Evolutionary conservation across 148 eudicot species (phyloP), one percentile per base, ranked within the genome.

Genomic region (Camellia japonica): DNA sequence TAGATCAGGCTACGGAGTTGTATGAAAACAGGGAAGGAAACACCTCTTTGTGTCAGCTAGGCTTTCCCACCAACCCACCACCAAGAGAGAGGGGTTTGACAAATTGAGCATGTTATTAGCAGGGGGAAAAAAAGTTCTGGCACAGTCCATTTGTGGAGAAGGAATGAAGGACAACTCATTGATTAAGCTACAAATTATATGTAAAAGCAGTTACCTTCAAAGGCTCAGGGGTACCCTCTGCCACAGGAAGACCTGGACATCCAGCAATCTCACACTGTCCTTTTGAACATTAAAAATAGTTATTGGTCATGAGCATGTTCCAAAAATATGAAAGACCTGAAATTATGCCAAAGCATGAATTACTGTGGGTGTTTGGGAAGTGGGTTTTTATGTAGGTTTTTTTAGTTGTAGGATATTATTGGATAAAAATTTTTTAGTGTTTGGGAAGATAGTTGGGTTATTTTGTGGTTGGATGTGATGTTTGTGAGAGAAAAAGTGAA

Each of bases 251-350:
- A 86, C 84, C 91, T 74, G 91, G 90, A 86, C 82, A 77, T 87
- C 95, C 97, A 80, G 99, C 97, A 61, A 92, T 87, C 95, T 95
- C 99, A 91, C 97, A 95, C 99, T 95, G 91, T 92, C 91, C 90
- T 93, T 93, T 95, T 87, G 76, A 80, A 89, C 73, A 85, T 81
- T 81, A 73, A 85, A 79, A 78, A 80, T 69, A 78, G 78, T 84
- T 77, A 85, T 77, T 75, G 81, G 84, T 78, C 83, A 81, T 68
- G 84, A 66, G 87, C 47, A 73, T 77, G 73, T 54, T 73, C 61
- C 71, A 69, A 80, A 82, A 73, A 64, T 54, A 79, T 38, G 18
- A 54, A 44, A 49, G 20, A 78, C 11, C 19, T 3, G 16, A 78
- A 55, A 42, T 1, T 38, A 62, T 44, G 9, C 20, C 18, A 9